These are phyloP conservation scores for Plenodomus tracheiphilus DNA, from an alignment of 2,329 filamentous ascomycete species.

Conservation along the genomic window DNA sequence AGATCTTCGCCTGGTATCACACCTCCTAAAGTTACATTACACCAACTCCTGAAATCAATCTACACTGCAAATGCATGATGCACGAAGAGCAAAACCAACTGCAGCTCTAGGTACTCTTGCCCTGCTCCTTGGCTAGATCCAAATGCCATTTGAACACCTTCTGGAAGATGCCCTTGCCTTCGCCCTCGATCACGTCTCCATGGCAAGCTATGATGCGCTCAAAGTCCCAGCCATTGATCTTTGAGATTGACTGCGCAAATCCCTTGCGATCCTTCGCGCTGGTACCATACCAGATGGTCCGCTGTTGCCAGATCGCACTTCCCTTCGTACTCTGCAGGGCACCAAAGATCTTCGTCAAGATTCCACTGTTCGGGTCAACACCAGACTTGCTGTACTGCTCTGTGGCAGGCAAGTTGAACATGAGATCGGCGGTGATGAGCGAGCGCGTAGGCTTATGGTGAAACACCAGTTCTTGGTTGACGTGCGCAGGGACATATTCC, in stretches of 20 bases:
- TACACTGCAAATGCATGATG: neutral
- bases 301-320: slow-evolving; percentile 67
- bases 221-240: slow-evolving; percentile 82
- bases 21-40: neutral
- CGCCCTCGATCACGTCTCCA: slow-evolving; percentile 80
- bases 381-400: slow-evolving; percentile 73
- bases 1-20: neutral
- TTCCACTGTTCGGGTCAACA: slow-evolving; percentile 58
- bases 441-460: slow-evolving; percentile 77
- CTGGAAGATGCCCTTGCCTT: slow-evolving; percentile 73
- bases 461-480: slow-evolving; percentile 88
- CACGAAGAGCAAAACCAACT: neutral
- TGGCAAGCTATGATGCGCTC: slow-evolving; percentile 87
- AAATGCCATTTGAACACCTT: slow-evolving; percentile 86
- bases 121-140: slow-evolving; percentile 38
- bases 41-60: neutral
- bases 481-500: slow-evolving; percentile 79
- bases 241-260: slow-evolving; percentile 70
- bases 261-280: slow-evolving; percentile 64
- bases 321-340: slow-evolving; percentile 65
- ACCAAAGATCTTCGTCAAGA: slow-evolving; percentile 61
- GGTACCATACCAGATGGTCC: slow-evolving; percentile 78
- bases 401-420: slow-evolving; percentile 86
- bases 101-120: slow-evolving; percentile 9
- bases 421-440: slow-evolving; percentile 83